Evolutionary conservation across 1,139 yeast genomes (phyloP).

Genomic region (Entelexis paramagnoliae): DNA sequence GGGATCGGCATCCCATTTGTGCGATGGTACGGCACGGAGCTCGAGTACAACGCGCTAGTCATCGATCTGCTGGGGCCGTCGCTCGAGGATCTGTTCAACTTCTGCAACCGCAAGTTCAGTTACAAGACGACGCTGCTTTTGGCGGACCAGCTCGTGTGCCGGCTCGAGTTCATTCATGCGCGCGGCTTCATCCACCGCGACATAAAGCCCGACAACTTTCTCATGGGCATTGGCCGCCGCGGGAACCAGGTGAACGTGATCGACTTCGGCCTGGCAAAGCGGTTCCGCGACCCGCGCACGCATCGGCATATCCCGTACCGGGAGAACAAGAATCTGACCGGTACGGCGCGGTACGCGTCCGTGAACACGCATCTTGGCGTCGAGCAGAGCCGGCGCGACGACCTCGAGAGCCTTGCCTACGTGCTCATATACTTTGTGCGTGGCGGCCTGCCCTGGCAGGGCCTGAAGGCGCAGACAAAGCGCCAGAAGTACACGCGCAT

Average conservation of each 20-base stretch:
- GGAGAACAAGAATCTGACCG: constrained; percentile 91
- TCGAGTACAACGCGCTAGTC: constrained; percentile 94
- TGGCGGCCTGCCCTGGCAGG: constrained; percentile 98
- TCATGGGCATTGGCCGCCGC: constrained; percentile 93
- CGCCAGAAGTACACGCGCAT: constrained; percentile 94
- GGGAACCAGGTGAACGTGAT: constrained; percentile 93
- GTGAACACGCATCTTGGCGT: constrained; percentile 94
- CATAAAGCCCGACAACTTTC: constrained; percentile 91
- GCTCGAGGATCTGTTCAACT: constrained; percentile 87
- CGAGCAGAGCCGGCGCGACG: constrained; percentile 94
- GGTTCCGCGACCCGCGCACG: constrained; percentile 89
- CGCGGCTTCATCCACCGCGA: constrained; percentile 81
- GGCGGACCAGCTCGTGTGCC: constrained; percentile 90
- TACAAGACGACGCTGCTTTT: constrained; percentile 84
- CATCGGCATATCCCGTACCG: constrained; percentile 93
- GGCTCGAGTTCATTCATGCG: constrained; percentile 92
- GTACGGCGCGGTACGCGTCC: constrained; percentile 94
- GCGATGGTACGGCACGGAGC: constrained; percentile 95
- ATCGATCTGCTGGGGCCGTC: constrained; percentile 94
- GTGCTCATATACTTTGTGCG: constrained; percentile 90
- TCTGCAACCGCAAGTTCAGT: constrained; percentile 86
- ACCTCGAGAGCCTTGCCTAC: constrained; percentile 89
- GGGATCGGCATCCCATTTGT: constrained; percentile 97
- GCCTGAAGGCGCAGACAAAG: constrained; percentile 91
- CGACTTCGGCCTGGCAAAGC: constrained; percentile 95